These are phyloP conservation scores for Cichorium intybus DNA, from an alignment of 140 eudicot genomes.

Conservation along the genomic window DNA sequence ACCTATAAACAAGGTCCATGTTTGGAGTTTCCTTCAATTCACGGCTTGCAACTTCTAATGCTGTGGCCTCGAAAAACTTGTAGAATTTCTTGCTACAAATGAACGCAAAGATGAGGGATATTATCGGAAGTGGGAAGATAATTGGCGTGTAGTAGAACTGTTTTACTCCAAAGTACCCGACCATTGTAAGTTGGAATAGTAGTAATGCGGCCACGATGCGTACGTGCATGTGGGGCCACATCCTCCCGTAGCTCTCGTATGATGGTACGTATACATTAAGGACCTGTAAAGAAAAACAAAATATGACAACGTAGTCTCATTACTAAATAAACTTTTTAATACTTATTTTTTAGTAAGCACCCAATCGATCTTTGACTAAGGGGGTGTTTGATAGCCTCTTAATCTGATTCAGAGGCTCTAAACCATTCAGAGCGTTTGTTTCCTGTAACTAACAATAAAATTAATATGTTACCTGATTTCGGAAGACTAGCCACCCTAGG, in stretches of 20 bases:
- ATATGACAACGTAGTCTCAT: too few relatives aligned
- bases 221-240: slow-evolving; percentile 86
- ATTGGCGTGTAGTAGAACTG: slow-evolving; percentile 37
- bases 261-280: slow-evolving; percentile 77
- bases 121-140: slow-evolving; percentile 62
- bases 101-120: slow-evolving; percentile 53
- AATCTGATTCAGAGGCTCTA: too few relatives aligned
- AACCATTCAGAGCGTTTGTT: too few relatives aligned
- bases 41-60: slow-evolving; percentile 61
- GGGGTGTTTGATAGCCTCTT: too few relatives aligned
- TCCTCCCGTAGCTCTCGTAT: slow-evolving; percentile 76
- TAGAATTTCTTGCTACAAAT: slow-evolving; percentile 63
- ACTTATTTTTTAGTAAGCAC: too few relatives aligned
- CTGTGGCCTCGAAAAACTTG: slow-evolving; percentile 55
- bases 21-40: slow-evolving; percentile 64
- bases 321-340: too few relatives aligned
- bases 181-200: slow-evolving; percentile 73
- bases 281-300: slow-evolving; percentile 29
- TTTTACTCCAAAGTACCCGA: slow-evolving; percentile 65
- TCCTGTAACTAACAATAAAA: too few relatives aligned
- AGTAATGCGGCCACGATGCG: slow-evolving; percentile 65
- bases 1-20: slow-evolving; percentile 59
- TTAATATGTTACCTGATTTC: slow-evolving; percentile 97
- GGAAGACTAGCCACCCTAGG: slow-evolving; percentile 83
- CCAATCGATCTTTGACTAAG: too few relatives aligned